Percentiles rank a stretch among this genome's conserved stretches.
These are phyloP conservation scores for Yamadazyma sp. DNA, from an alignment of 805 yeast species.

Conservation along the genomic window DNA sequence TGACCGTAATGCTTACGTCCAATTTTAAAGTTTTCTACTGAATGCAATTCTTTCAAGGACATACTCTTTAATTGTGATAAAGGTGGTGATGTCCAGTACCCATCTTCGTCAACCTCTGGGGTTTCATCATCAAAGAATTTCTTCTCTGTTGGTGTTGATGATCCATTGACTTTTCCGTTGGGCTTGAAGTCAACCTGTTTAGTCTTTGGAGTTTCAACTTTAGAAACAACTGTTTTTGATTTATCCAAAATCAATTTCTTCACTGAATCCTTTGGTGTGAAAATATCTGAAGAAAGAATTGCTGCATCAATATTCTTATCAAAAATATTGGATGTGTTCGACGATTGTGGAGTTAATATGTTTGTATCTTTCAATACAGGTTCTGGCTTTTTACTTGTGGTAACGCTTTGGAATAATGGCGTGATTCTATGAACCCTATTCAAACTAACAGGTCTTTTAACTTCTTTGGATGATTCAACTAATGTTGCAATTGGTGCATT, in stretches of 20 bases:
- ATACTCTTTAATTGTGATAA: conserved; percentile 56
- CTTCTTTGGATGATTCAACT: conserved; percentile 16
- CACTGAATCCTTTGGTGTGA: conserved; percentile 58
- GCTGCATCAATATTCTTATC: conserved; percentile 56
- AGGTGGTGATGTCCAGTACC: conserved; percentile 86
- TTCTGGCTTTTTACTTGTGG: neutral
- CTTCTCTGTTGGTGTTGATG: conserved; percentile 14
- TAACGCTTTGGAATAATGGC: conserved; percentile 40
- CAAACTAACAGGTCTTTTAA: conserved; percentile 60
- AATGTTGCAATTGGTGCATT: conserved; percentile 26
- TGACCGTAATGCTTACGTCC: conserved; percentile 80
- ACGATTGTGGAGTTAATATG: neutral
- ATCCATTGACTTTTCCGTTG: conserved; percentile 2
- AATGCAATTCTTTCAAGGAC: conserved; percentile 61
- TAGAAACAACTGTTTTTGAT: conserved; percentile 13
- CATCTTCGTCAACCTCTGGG: conserved; percentile 55
- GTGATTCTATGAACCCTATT: conserved; percentile 59
- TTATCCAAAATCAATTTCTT: conserved; percentile 55
- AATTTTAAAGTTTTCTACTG: conserved; percentile 62
- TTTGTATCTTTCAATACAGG: conserved; percentile 4
- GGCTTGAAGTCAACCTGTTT: conserved; percentile 19
- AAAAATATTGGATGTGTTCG: neutral
- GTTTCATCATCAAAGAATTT: conserved; percentile 12
- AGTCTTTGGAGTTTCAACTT: conserved; percentile 9
- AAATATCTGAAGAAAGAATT: conserved; percentile 66